Conservation (phyloP, 139 green algal genomes). For the Chlamydomonas incerta region DNA sequence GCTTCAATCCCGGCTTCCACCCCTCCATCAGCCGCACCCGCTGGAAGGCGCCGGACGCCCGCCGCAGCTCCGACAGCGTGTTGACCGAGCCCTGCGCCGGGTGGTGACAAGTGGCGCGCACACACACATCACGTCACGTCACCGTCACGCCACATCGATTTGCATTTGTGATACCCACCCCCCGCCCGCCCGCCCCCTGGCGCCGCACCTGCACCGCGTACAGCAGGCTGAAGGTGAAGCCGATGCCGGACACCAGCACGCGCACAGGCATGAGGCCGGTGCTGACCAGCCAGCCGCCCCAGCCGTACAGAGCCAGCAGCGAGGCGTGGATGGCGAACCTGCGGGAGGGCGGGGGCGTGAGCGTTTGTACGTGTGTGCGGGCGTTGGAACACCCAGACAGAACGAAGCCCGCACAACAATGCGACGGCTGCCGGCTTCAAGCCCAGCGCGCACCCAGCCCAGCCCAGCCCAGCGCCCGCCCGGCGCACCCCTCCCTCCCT, state of each 20-base stretch:
- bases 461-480: no score
- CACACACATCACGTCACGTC: no score
- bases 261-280: conserved; percentile 77
- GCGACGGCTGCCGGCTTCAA: no score
- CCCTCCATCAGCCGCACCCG: no score
- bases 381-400: no score
- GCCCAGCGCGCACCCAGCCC: no score
- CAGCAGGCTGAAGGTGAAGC: conserved; percentile 91
- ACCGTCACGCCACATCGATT: no score
- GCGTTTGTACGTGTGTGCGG: not conserved
- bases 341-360: conserved; percentile 32
- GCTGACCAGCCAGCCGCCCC: conserved; percentile 84
- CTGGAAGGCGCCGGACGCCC: conserved; percentile 65
- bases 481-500: no score
- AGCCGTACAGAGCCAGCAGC: conserved; percentile 85
- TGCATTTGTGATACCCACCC: no score
- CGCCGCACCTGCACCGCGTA: conserved; percentile 80
- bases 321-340: conserved; percentile 80
- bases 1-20: not conserved
- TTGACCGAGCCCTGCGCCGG: conserved; percentile 76
- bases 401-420: no score
- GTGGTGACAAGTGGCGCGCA: no score
- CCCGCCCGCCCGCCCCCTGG: no score
- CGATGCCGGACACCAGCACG: conserved; percentile 87
- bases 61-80: conserved; percentile 80